Evolutionary conservation across 352 stramenopile genomes (phyloP), one percentile per base, ranked within the genome.

Genomic region (Phytophthora meadii): DNA sequence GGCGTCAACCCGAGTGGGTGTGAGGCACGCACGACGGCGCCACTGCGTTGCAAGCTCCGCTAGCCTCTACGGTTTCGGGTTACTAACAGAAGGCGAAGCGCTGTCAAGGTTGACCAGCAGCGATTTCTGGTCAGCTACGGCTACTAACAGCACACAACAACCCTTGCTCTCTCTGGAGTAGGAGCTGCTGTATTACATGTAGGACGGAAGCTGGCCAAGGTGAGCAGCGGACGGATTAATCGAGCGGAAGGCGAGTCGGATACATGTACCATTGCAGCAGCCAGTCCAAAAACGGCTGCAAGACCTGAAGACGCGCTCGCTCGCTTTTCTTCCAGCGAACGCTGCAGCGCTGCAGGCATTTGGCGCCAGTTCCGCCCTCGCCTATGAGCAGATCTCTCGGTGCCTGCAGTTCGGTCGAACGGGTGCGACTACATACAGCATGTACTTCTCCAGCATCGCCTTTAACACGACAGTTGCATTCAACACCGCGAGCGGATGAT

Each of bases 151-250:
- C 44, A 68, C 40, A 51, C 40, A 59, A 24, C 54, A 68, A 24
- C 34, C 45, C 37, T 48, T 54, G 48, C 61, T 65, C 62, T 63
- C 62, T 65, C 62, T 71, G 25, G 47, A 52, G 51, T 42, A n/a
- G 28, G 9, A 14, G 28, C 8, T 32, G 15, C 3, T 19, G 15
- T 42, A 42, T 22, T 42, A 22, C 14, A 19, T 11, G 10, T 34
- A 34, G 7, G 3, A 22, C 32, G 22, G 30, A 17, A 58, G 47
- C 51, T 54, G 34, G 50, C 51, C 50, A 61, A 56, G 30, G 42
- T 60, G 60, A 19, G 40, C 34, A 56, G 30, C 14, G 22, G 44
- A n/a, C 28, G 30, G 48, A 30, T 60, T 48, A 60, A 48, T 60
- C 19, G 40, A 59, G 48, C 6, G 24, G 48, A 27, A 36, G 30